phyloP scores from a whole-genome alignment of 345 rosid genomes.

The Brassica napus region DNA sequence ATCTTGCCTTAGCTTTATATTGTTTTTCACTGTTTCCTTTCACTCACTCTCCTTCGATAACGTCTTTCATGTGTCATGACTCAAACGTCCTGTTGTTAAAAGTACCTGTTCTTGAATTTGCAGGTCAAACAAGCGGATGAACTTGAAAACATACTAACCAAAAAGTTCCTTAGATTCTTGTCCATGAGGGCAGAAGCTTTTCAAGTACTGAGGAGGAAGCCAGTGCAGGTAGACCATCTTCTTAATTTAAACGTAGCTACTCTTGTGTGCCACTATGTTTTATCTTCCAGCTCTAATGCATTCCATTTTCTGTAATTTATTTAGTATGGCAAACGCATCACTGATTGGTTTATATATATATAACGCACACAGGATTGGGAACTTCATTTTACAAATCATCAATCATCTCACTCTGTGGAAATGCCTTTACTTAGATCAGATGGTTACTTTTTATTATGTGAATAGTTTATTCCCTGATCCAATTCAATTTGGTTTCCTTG shows the following conservation, averaged over 20 bases:
- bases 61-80: neutral
- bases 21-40: neutral
- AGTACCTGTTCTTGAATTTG: neutral
- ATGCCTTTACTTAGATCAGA: neutral
- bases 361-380: neutral
- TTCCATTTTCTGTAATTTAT: constrained; percentile 8
- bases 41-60: neutral
- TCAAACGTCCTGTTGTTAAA: neutral
- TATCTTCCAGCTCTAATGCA: constrained; percentile 12
- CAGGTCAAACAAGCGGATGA: constrained; percentile 98
- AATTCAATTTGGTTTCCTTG: neutral
- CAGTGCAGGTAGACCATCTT: constrained; percentile 65
- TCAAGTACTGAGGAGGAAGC: constrained; percentile 94
- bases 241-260: neutral
- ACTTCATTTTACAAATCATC: neutral
- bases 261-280: neutral
- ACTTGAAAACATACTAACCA: constrained; percentile 90
- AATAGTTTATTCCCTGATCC: neutral
- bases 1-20: constrained; percentile 14
- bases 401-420: neutral
- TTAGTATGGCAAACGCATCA: neutral
- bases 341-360: neutral
- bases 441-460: neutral
- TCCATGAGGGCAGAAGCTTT: constrained; percentile 99
- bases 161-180: constrained; percentile 90